A percentile compares a stretch with the other conserved stretches of the same genome.
Conservation (phyloP, 345 rosid species). For the Psidium friedrichsthalianum region DNA sequence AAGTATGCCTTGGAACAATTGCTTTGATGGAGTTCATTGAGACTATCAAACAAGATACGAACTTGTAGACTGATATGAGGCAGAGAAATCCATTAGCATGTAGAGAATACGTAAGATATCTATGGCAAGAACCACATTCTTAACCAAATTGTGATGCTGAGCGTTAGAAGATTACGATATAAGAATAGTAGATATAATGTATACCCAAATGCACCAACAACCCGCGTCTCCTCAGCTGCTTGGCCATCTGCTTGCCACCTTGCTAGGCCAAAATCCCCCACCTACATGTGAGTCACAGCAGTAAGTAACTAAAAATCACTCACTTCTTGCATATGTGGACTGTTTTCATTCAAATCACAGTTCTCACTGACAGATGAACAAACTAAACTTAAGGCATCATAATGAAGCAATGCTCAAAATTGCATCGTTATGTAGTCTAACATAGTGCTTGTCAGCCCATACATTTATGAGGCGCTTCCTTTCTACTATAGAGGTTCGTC, state of each 20-base stretch:
- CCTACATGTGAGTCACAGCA: conserved; percentile 11
- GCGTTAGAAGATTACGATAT: neutral
- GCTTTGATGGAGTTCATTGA: neutral
- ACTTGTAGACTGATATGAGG: neutral
- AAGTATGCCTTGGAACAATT: neutral
- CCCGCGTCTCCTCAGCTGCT: conserved; percentile 42
- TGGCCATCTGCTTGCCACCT: conserved; percentile 57
- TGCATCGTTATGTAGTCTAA: neutral
- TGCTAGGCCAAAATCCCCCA: conserved; percentile 64
- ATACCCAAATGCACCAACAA: conserved; percentile 51
- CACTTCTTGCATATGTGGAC: neutral
- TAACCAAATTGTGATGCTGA: neutral
- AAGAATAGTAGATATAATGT: neutral
- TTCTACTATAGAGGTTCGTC: neutral
- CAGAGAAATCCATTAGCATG: neutral
- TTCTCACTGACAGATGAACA: neutral
- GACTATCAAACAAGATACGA: neutral
- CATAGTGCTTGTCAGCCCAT: neutral
- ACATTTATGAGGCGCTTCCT: neutral
- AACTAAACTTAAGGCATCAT: neutral
- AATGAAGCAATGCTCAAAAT: neutral
- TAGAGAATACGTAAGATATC: neutral
- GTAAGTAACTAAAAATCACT: neutral
- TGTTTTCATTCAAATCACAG: neutral
- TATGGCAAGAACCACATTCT: neutral